These are phyloP conservation scores for Blastocystis sp. DNA, from an alignment of 352 stramenopile species.

Conservation along the genomic window DNA sequence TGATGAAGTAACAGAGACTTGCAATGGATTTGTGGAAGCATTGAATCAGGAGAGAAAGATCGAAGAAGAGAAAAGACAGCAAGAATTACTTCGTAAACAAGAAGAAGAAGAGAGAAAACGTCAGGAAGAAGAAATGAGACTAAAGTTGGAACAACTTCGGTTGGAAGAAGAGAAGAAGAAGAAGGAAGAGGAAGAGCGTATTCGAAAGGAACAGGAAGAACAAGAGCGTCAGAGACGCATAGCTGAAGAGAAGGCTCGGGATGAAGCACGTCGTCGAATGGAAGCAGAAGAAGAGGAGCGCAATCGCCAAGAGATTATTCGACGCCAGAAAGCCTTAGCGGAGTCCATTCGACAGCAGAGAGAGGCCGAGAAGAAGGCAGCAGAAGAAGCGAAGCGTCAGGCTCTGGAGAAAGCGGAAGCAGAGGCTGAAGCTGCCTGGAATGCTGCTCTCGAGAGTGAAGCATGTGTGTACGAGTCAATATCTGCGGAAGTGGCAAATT, in stretches of 20 bases:
- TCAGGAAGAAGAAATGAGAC: conserved; percentile 29
- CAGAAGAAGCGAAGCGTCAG: conserved; percentile 3
- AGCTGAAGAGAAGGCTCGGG: not conserved
- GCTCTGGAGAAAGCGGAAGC: not conserved
- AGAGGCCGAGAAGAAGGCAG: not conserved
- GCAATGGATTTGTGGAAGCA: not conserved
- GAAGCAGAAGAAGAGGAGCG: conserved; percentile 39
- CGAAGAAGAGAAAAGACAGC: not conserved
- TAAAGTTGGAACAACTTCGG: not conserved
- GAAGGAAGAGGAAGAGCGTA: conserved; percentile 2
- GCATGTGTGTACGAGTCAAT: not conserved
- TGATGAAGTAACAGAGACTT: not conserved
- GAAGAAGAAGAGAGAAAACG: conserved; percentile 2
- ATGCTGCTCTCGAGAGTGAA: not conserved
- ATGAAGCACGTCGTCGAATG: not conserved
- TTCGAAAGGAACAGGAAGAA: not conserved
- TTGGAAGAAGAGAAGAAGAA: not conserved
- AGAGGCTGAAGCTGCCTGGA: not conserved
- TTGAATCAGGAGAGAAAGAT: not conserved
- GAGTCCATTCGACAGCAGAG: conserved; percentile 1
- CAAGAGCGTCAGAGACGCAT: not conserved
- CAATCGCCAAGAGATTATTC: not conserved
- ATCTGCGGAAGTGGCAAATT: not conserved
- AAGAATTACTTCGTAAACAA: not conserved
- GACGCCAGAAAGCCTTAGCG: not conserved